Percentiles rank a stretch among this genome's conserved stretches.
phyloP scores from a whole-genome alignment of 176 grass and related monocot genomes.

The Carex kokanica region DNA sequence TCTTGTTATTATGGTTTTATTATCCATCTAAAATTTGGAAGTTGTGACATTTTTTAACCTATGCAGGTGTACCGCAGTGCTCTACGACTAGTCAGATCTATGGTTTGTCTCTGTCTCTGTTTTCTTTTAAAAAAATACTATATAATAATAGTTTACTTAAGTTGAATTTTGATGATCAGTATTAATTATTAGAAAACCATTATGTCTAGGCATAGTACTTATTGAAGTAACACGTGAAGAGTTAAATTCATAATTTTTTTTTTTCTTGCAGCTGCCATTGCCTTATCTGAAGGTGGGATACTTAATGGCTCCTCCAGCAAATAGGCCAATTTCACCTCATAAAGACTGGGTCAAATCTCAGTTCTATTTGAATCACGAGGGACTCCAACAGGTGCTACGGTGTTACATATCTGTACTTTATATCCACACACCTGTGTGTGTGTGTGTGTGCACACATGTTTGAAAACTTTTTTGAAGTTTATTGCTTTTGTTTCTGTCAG shows the following conservation, averaged over 20 bases:
- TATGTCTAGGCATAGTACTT: not conserved
- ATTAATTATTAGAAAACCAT: not conserved
- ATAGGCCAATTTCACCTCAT: slow-evolving; percentile 69
- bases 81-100: slow-evolving; percentile 76
- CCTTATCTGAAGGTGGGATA: slow-evolving; percentile 97
- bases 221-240: not conserved
- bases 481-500: slow-evolving; percentile 34
- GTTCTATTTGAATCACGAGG: slow-evolving; percentile 92
- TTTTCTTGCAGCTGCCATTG: slow-evolving; percentile 69
- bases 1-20: not conserved
- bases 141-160: not conserved
- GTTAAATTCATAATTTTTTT: not conserved
- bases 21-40: not conserved
- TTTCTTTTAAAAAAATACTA: not conserved
- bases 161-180: not conserved
- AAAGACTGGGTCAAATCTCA: slow-evolving; percentile 86
- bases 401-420: slow-evolving; percentile 28
- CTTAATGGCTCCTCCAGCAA: slow-evolving; percentile 69
- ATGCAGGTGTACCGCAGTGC: slow-evolving; percentile 98
- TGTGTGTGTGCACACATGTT: not conserved
- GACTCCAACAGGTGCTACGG: slow-evolving; percentile 77
- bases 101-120: slow-evolving; percentile 50
- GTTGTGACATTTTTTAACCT: slow-evolving; percentile 2
- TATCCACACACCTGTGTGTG: not conserved
- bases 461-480: slow-evolving; percentile 5